Evolutionary conservation across 305 asterid species (phyloP), one percentile per base, ranked within the genome.

Genomic region (Rubia occidens): DNA sequence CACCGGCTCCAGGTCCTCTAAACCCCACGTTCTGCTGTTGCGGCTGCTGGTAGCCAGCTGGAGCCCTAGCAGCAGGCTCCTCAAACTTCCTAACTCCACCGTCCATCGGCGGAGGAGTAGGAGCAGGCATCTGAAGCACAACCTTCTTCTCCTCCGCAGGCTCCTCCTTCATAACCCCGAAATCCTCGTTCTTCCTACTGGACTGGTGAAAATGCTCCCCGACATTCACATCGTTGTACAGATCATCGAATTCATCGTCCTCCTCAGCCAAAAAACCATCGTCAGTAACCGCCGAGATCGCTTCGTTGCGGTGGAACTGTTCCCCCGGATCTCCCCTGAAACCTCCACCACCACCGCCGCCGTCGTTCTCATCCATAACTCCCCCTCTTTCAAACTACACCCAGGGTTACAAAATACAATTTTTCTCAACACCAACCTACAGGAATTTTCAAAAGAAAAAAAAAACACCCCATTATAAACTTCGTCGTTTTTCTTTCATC

Each of bases 221-320:
- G 32, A 89, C 93, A 60, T 89, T 89, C 47, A 89, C 95, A 71
- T 89, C 96, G 56, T 89, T 88, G 74, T 90, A 90, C 44, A 90
- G 95, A 81, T 90, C 97, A 67, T 90, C 97, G 18, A 87, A 90
- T 39, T 89, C 97, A 55, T 90, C 97, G 71, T 90, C 95, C 83
- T 88, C 82, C 61, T 79, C 96, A 13, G 82, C 95, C 0, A 90
- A 81, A 56, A 89, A 89, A 17, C 84, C 95, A 17, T 89, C 96
- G 71, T 89, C 96, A 1, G 84, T 87, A 11, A 89, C 88, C 42
- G 97, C 97, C 51, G 95, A 84, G 75, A 90, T 90, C 70, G 91
- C 90, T 76, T 86, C 96, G 66, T 85, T 84, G 70, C 83, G 68
- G 72, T 83, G 90, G 69, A 85, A 85, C 76, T 84, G 91, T 58